Base-by-base conservation (phyloP, 169 alveolate species). In the Plasmodium relictum region DNA sequence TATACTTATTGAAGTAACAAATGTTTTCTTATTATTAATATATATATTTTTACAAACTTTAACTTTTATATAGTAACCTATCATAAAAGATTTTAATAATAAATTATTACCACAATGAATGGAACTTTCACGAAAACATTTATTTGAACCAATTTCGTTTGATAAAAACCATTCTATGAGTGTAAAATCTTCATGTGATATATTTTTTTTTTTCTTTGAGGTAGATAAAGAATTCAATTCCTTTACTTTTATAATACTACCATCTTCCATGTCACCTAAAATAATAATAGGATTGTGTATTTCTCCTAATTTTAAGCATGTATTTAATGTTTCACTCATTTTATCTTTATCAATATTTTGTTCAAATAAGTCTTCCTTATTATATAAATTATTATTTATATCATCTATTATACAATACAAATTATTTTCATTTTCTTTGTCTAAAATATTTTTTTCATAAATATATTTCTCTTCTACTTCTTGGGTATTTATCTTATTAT, bases 131-230 rank as follows among this genome's bases (percentile, higher is more conserved):
- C 74, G 58, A 65, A 91, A 93, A 26, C 80, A 65, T n/a, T 63
- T 88, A 18, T 66, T 61, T n/a, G 72, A 61, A 1, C 96, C 95
- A 0, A 88, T 54, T 31, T 71, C 54, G 8, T 59, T 88, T 39
- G 96, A 93, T n/a, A 93, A 83, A 61, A 73, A 93, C 96, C 96
- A 93, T 66, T 93, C 96, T 8, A 89, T 69, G 66, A 80, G 83
- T 68, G 83, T 80, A 80, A 80, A 80, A 80, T 50, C 71, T 16
- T 80, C 90, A 22, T 45, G 50, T 54, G 63, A 16, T 26, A 66
- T 37, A 26, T 65, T 45, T 80, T 52, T 58, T 10, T 54, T 69
- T 50, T 63, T 80, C 31, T 61, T 61, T n/a, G 52, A 10, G 14
- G 16, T 9, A 16, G 63, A 6, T 59, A 80, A 52, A 3, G 71